Evolutionary conservation across 2,329 filamentous ascomycete species (phyloP), one percentile per base, ranked within the genome.

Genomic region (Penicillium corylophilum): DNA sequence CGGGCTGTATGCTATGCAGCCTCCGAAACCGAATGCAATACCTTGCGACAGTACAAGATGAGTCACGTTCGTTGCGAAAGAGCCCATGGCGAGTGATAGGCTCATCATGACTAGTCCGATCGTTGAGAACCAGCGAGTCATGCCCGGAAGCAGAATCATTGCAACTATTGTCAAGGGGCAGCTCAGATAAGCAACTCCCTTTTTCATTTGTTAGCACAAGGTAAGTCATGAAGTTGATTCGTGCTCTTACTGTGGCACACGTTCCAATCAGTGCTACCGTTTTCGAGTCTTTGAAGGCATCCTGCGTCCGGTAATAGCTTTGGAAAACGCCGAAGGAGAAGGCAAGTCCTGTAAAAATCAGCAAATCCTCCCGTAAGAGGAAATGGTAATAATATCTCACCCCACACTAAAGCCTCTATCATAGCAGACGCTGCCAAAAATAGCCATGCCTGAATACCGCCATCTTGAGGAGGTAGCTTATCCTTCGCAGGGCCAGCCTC

Each of bases 381-480:
- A 4, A 0, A 31, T 44, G 4, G 5, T 16, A 16, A 9, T 22
- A 9, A 16, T 5, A 36, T 60, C 69, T 50, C 63, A 78, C 78
- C 80, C 79, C 80, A 83, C 44, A 82, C 74, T 2, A 82, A 65
- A 20, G 75, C 77, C 62, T 83, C 80, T 29, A 83, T 69, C 46
- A 78, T 66, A 53, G 79, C 81, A 44, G 75, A 79, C 1, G 76
- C 79, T 8, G 72, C 69, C 5, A 82, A 63, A 50, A 80, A 78
- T 20, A 80, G 59, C 68, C 72, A 77, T 20, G 74, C 75, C 26
- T 71, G 61, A 52, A 68, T 68, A 1, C 74, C 74, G 28, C 69
- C 63, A 50, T 75, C 72, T 5, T 66, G 60, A 1, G 62, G 67
- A 33, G 71, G 68, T 8, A 73, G 49, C 12, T 28, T 45, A 1